Base-by-base conservation (phyloP, 164 flowering plant species). In the Euptelea pleiosperma region DNA sequence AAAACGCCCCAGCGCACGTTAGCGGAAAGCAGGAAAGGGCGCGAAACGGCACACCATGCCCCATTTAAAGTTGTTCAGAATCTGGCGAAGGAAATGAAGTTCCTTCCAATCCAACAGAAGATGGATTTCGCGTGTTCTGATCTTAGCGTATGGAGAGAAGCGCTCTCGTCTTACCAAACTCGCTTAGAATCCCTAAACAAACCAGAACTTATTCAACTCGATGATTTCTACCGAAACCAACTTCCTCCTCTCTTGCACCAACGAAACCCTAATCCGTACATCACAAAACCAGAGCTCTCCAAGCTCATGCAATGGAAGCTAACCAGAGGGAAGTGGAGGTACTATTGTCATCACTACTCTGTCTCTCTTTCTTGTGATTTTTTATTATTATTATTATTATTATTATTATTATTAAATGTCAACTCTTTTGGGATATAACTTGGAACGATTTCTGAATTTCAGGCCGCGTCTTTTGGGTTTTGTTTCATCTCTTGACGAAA, bases 261-360 rank as follows among this genome's bases (percentile, higher is more conserved):
- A 25, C 79, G 97, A 62, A 72, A 76, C 88, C 96, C 97, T 70
- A 78, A 62, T 48, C 86, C 93, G n/a, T 61, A 69, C 76, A 71
- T 91, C 70, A 77, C 93, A 56, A 73, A 71, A 30, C 26, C 81
- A 0, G 97, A 91, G 72, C 91, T 91, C 70, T 67, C 81, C 41
- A 58, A 77, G 57, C 85, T 91, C 63, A 82, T 87, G 91, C 77
- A 79, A 55, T 91, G 95, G 96, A 91, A 87, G 77, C 93, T 91
- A 57, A 65, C 84, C 14, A 78, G 97, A 31, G 97, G 96, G 0
- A 87, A 87, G 68, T 86, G 89, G 93, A 70, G 97, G 89, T 82
- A 12, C 19, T 16, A 33, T 8, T 36, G 15, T 8, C n/a, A 41
- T 19, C 11, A 19, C 60, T 9, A 39, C 45, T 25, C 19, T 55